Percentiles rank a stretch among this genome's conserved stretches.
Conservation (phyloP, 148 eudicot genomes). For the Heliosperma pusillum region DNA sequence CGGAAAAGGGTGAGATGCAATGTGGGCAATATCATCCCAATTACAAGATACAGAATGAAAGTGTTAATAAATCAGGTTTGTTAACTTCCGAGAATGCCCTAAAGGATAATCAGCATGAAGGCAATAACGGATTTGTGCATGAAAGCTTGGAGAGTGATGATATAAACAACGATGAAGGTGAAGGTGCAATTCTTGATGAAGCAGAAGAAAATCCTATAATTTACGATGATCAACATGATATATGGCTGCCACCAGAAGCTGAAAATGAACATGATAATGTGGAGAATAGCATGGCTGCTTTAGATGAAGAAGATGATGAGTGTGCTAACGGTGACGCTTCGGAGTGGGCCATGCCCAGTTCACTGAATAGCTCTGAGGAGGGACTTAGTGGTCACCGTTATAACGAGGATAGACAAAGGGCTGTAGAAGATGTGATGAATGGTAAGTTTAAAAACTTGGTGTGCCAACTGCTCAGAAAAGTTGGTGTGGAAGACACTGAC, state of each 20-base stretch:
- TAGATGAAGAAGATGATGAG: conserved; percentile 73
- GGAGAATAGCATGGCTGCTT: conserved; percentile 44
- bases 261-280: conserved; percentile 56
- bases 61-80: conserved; percentile 23
- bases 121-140: conserved; percentile 15
- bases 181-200: conserved; percentile 28
- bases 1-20: conserved; percentile 29
- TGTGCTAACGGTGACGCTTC: conserved; percentile 57
- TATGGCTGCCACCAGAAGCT: conserved; percentile 86
- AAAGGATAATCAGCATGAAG: conserved; percentile 19
- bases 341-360: conserved; percentile 61
- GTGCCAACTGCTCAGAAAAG: conserved; percentile 54
- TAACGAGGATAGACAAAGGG: conserved; percentile 55
- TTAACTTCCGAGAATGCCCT: conserved; percentile 8
- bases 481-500: conserved; percentile 42
- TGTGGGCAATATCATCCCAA: conserved; percentile 27
- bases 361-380: conserved; percentile 43
- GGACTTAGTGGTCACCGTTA: conserved; percentile 40
- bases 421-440: conserved; percentile 65
- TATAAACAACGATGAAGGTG: conserved; percentile 16
- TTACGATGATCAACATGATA: conserved; percentile 36
- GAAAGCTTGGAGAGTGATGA: conserved; percentile 9
- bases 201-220: conserved; percentile 32
- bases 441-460: conserved; percentile 83
- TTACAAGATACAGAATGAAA: conserved; percentile 19